phyloP scores from a whole-genome alignment of 2,329 filamentous ascomycete genomes.

The Thermoascus crustaceus region DNA sequence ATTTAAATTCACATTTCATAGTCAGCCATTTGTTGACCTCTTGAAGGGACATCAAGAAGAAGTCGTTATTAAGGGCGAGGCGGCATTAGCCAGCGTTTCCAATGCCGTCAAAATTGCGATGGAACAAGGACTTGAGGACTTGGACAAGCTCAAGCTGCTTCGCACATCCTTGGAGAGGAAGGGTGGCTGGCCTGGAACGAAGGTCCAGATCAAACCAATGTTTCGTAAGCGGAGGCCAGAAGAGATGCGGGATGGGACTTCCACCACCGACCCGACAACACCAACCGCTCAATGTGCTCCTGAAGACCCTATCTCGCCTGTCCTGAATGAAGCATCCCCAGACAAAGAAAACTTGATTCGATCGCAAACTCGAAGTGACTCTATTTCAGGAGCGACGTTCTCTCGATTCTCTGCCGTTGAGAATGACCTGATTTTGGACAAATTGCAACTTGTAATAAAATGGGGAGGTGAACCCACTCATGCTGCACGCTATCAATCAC shows the following conservation, averaged over 20 bases:
- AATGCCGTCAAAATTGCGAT: conserved; percentile 78
- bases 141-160: conserved; percentile 73
- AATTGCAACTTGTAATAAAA: conserved; percentile 94
- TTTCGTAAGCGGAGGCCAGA: conserved; percentile 80
- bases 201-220: conserved; percentile 99
- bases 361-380: conserved; percentile 63
- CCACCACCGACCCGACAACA: conserved; percentile 11
- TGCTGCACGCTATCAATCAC: conserved; percentile 89
- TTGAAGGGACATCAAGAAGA: conserved; percentile 95
- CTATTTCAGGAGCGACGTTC: conserved; percentile 80
- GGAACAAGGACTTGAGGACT: conserved; percentile 72
- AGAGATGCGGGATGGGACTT: conserved; percentile 34
- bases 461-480: conserved; percentile 98
- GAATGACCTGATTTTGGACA: conserved; percentile 87
- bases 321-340: conserved; percentile 11
- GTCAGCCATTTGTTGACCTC: conserved; percentile 87
- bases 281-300: conserved; percentile 8
- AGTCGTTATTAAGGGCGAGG: conserved; percentile 85
- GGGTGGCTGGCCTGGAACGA: conserved; percentile 87
- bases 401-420: conserved; percentile 90
- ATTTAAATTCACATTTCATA: conserved; percentile 98
- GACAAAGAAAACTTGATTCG: conserved; percentile 33
- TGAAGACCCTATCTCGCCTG: conserved; percentile 17
- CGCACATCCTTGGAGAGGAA: conserved; percentile 87
- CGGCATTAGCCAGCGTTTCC: conserved; percentile 79